Base-by-base conservation (phyloP, 176 grass and related monocot species). In the Musa acuminata region DNA sequence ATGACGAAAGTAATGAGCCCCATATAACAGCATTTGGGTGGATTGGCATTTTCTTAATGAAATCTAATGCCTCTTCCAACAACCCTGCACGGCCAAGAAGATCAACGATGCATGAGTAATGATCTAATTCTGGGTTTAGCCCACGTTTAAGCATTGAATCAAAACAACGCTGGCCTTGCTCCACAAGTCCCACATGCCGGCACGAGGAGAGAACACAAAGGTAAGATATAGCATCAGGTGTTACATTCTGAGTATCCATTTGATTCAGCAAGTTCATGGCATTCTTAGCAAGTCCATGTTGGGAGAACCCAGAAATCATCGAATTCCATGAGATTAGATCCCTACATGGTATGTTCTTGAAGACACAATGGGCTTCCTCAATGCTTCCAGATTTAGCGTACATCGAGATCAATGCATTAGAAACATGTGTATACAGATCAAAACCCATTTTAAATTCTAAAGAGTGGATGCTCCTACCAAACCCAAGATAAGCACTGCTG, bases 391-490 rank as follows among this genome's bases (percentile, higher is more conserved):
- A 76, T 48, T 76, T 76, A 64, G 74, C 58, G 23, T 76, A 76
- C 74, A 76, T 76, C 16, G 74, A 76, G 2, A 91, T 87, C 49
- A 85, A 13, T 74, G 88, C 79, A 78, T 87, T 91, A 1, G 85
- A 87, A n/a, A 91, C 82, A 85, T 87, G 85, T 11, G 80, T 26
- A 72, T 73, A 84, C 0, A 51, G 84, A 77, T 66, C 72, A 59
- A 87, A 91, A 77, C 88, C 88, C 84, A 87, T 87, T 71, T 73
- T 82, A 25, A 87, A 75, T 59, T 85, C 76, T 23, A 87, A 51
- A 69, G 79, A 74, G 62, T 91, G 88, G 74, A 91, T 49, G 55
- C 79, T 82, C 79, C 58, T 91, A 79, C 88, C 88, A 80, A 87
- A 79, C 17, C 77, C 85, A 71, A 87, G 51, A 82, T 84, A 76